phyloP scores from a whole-genome alignment of 345 rosid species.

The Laguncularia racemosa region DNA sequence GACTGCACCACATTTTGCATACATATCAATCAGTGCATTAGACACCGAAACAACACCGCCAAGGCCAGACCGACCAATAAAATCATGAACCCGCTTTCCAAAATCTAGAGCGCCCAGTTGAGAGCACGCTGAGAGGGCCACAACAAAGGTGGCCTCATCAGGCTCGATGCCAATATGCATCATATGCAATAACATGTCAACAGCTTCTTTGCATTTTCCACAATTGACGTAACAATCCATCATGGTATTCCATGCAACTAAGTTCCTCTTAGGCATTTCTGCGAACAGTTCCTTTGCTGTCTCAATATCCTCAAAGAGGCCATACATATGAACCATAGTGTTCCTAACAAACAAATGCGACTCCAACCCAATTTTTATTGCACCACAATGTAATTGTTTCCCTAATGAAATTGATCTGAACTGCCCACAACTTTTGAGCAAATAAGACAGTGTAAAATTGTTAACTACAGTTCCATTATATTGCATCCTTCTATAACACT shows the following conservation, averaged over 20 bases:
- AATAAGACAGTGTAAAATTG: conserved; percentile 35
- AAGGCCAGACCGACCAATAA: conserved; percentile 3
- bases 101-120: conserved; percentile 24
- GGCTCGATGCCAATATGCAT: conserved; percentile 16
- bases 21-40: conserved; percentile 38
- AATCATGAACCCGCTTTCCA: conserved; percentile 30
- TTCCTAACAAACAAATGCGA: conserved; percentile 29
- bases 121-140: conserved; percentile 26
- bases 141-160: conserved; percentile 34
- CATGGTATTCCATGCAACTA: conserved; percentile 31
- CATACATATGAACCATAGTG: conserved; percentile 26
- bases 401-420: conserved; percentile 17
- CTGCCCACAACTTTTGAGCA: conserved; percentile 33
- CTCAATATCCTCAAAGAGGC: conserved; percentile 18
- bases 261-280: conserved; percentile 23
- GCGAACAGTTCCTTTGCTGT: conserved; percentile 24
- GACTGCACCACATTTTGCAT: conserved; percentile 38
- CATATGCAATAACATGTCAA: conserved; percentile 21
- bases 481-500: conserved; percentile 23
- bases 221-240: conserved; percentile 18
- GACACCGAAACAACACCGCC: conserved; percentile 8
- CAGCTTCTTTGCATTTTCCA: conserved; percentile 17
- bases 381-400: conserved; percentile 32
- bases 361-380: conserved; percentile 27
- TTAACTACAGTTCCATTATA: conserved; percentile 21